Evolutionary conservation across 768 basidiomycete genomes (phyloP).

Genomic region (Macrolepiota albuminosa): DNA sequence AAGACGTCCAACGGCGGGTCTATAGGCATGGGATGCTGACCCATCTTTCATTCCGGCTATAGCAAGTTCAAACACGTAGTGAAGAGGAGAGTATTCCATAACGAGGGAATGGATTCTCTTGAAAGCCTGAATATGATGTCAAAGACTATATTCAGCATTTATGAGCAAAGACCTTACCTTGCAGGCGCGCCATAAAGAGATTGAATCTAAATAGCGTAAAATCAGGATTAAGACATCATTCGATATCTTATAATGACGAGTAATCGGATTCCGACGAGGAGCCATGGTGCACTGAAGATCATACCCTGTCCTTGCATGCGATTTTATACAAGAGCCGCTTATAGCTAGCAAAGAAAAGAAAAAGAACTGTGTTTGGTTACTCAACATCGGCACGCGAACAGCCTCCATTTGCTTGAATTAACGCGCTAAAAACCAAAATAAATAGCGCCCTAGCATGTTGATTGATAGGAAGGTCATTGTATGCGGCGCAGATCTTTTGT

Average conservation of each 20-base stretch:
- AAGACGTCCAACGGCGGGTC: constrained; percentile 36
- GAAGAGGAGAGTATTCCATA: constrained; percentile 42
- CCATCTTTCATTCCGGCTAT: constrained; percentile 49
- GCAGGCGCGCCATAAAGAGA: constrained; percentile 41
- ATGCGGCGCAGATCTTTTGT: constrained; percentile 45
- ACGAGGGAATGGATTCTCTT: constrained; percentile 38
- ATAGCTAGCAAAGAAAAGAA: constrained; percentile 34
- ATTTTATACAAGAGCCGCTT: constrained; percentile 42
- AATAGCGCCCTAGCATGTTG: constrained; percentile 34
- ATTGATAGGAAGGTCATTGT: constrained; percentile 50
- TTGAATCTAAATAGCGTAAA: constrained; percentile 45
- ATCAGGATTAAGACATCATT: constrained; percentile 48
- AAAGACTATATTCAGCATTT: not conserved
- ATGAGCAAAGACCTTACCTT: constrained; percentile 28
- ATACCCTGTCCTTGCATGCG: constrained; percentile 24
- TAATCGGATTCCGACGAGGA: constrained; percentile 38
- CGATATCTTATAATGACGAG: constrained; percentile 44
- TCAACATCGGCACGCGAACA: constrained; percentile 35
- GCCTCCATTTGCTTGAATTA: constrained; percentile 38
- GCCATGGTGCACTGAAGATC: constrained; percentile 34
- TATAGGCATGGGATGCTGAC: constrained; percentile 31
- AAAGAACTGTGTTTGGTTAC: constrained; percentile 38
- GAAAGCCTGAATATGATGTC: constrained; percentile 33
- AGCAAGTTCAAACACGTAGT: constrained; percentile 47
- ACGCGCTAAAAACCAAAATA: constrained; percentile 35